Evolutionary conservation across 1,284 basidiomycete genomes (phyloP).

Genomic region (Trichosporon sp.): DNA sequence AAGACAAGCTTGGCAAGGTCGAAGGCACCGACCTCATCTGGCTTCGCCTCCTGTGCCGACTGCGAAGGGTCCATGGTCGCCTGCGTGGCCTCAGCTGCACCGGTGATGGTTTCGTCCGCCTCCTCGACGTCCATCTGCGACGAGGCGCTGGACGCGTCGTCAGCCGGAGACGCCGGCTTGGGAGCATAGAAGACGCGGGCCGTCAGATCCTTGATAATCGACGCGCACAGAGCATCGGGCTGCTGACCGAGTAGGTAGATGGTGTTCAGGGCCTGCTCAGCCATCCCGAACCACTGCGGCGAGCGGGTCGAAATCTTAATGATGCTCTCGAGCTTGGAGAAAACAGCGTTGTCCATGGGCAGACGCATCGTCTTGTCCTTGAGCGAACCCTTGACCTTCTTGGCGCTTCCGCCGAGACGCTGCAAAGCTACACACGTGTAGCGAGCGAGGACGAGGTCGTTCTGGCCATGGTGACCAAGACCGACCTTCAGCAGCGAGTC

Average conservation of each 20-base stretch:
- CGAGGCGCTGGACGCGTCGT: not conserved
- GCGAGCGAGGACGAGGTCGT: conserved; percentile 80
- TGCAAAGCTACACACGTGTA: conserved; percentile 93
- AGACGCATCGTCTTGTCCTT: conserved; percentile 80
- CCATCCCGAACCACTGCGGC: conserved; percentile 89
- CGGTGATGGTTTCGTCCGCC: conserved; percentile 9
- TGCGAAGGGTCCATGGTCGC: not conserved
- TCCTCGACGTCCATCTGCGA: conserved; percentile 6
- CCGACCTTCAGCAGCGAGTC: conserved; percentile 83
- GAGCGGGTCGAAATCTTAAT: conserved; percentile 71
- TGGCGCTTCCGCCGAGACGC: conserved; percentile 85
- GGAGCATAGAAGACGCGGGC: conserved; percentile 59
- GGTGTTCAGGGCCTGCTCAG: conserved; percentile 94
- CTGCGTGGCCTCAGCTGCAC: not conserved
- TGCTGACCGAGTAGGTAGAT: conserved; percentile 92
- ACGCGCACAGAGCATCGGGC: conserved; percentile 78
- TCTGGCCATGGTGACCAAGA: conserved; percentile 79
- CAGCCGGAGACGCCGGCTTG: not conserved
- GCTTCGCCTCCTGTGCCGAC: conserved; percentile 9
- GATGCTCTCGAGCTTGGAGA: conserved; percentile 72
- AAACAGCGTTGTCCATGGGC: conserved; percentile 83
- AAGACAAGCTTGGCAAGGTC: conserved; percentile 87
- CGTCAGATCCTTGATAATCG: conserved; percentile 77
- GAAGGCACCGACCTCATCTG: conserved; percentile 71
- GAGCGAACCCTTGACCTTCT: conserved; percentile 96